Percentiles rank a stretch among this genome's conserved stretches.
phyloP scores from a whole-genome alignment of 805 yeast genomes.

The Priceomyces medius region DNA sequence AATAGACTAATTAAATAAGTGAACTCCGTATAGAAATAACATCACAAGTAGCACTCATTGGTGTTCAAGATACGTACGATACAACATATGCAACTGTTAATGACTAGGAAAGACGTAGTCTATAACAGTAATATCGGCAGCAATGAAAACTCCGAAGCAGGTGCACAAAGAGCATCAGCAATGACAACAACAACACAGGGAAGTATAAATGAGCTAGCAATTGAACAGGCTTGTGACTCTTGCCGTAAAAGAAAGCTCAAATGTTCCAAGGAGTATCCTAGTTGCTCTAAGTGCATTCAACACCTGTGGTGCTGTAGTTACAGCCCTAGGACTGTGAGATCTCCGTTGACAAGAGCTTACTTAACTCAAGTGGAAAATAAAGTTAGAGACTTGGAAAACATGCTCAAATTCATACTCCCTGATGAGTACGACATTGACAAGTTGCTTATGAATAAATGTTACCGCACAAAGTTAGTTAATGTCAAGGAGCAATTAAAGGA shows the following conservation, averaged over 20 bases:
- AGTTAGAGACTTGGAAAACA: slow-evolving; percentile 10
- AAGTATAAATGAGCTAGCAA: slow-evolving; percentile 5
- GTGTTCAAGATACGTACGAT: background rate
- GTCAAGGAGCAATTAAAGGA: slow-evolving; percentile 4
- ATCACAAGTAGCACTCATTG: too few relatives aligned
- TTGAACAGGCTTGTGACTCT: slow-evolving; percentile 36
- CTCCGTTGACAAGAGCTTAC: slow-evolving; percentile 32
- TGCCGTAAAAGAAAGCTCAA: slow-evolving; percentile 34
- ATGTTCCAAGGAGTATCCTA: slow-evolving; percentile 31
- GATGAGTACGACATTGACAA: slow-evolving; percentile 19
- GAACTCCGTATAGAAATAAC: too few relatives aligned
- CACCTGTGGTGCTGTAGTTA: slow-evolving; percentile 33
- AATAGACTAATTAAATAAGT: background rate
- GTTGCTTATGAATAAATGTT: slow-evolving; percentile 13
- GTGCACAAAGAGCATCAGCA: background rate
- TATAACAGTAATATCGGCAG: background rate
- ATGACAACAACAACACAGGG: background rate
- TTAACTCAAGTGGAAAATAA: slow-evolving; percentile 29
- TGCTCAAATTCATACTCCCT: slow-evolving; percentile 35
- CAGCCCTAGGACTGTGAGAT: slow-evolving; percentile 30
- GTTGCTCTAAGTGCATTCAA: slow-evolving; percentile 31
- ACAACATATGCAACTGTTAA: slow-evolving; percentile 2
- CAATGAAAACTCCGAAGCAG: background rate
- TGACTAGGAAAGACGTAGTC: background rate
- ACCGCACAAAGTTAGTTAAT: slow-evolving; percentile 11